Percentiles rank a stretch among this genome's conserved stretches.
Conservation (phyloP, 371 early-diverging fungal genomes). For the Coemansia sp. region DNA sequence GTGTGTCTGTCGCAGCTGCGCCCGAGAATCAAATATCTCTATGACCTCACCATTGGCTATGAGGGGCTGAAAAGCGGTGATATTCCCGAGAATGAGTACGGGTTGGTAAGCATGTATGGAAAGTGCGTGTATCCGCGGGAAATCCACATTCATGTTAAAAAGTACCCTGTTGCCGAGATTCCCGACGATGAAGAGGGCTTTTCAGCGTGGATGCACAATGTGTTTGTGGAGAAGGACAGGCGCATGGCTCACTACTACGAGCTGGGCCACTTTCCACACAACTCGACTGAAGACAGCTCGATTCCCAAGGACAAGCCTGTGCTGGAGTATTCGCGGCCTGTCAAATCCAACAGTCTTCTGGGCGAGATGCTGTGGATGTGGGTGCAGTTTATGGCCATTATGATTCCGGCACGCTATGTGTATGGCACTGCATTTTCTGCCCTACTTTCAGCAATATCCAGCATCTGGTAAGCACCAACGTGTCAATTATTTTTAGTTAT, state of each 20-base stretch:
- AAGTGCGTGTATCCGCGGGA: conserved; percentile 65
- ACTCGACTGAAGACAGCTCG: conserved; percentile 32
- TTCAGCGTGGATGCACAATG: conserved; percentile 68
- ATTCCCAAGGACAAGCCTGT: conserved; percentile 37
- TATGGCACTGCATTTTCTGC: conserved; percentile 6
- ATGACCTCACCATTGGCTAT: conserved; percentile 84
- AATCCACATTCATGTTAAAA: conserved; percentile 75
- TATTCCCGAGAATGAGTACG: conserved; percentile 74
- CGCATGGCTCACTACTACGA: conserved; percentile 77
- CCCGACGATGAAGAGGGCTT: conserved; percentile 67
- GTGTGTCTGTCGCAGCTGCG: conserved; percentile 63
- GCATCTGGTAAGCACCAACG: not conserved
- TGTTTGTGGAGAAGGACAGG: conserved; percentile 85
- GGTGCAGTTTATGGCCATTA: conserved; percentile 38
- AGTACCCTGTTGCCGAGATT: conserved; percentile 62
- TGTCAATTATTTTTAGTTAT: not conserved
- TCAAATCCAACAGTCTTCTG: conserved; percentile 11
- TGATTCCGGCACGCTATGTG: conserved; percentile 29
- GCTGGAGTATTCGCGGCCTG: conserved; percentile 17
- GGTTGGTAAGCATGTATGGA: conserved; percentile 66
- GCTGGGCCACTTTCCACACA: conserved; percentile 63
- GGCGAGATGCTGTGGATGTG: conserved; percentile 39
- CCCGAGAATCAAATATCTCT: conserved; percentile 65
- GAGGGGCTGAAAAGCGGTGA: conserved; percentile 73
- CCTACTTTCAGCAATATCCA: not conserved